Conservation (phyloP, 75 land plant species). For the Isoetes taiwanensis region DNA sequence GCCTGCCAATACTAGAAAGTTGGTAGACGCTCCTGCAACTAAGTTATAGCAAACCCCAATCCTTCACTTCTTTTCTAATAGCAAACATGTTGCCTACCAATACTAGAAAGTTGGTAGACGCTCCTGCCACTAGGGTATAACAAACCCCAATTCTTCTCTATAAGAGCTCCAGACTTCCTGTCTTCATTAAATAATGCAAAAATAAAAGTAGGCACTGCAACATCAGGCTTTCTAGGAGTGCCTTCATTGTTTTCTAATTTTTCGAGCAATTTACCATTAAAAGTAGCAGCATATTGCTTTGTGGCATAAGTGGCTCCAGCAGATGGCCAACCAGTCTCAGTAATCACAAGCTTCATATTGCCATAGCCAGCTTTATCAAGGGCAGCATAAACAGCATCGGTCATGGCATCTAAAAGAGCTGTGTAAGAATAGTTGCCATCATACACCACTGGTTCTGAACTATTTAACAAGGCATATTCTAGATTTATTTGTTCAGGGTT, state of each 20-base stretch:
- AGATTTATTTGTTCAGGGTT: neutral
- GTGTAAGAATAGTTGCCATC: neutral
- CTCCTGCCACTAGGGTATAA: neutral
- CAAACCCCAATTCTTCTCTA: neutral
- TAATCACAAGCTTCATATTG: neutral
- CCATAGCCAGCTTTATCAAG: neutral
- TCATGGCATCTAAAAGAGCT: conserved; percentile 1
- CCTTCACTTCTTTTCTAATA: too few relatives aligned
- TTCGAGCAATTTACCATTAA: neutral
- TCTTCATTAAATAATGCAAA: neutral
- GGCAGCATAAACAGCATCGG: neutral
- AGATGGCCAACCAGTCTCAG: neutral
- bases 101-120: too few relatives aligned
- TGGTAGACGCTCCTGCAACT: too few relatives aligned
- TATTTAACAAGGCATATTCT: neutral
- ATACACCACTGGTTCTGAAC: neutral
- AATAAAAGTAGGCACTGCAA: neutral
- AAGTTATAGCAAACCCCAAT: too few relatives aligned
- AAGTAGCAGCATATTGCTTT: neutral
- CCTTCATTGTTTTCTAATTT: neutral
- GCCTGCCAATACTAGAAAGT: too few relatives aligned
- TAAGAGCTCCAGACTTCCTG: neutral
- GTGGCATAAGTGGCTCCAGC: neutral
- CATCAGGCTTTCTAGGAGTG: neutral
- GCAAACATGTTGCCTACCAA: too few relatives aligned